Evolutionary conservation across 805 yeast species (phyloP), one percentile per base, ranked within the genome.

Genomic region (Ogataea corticis): DNA sequence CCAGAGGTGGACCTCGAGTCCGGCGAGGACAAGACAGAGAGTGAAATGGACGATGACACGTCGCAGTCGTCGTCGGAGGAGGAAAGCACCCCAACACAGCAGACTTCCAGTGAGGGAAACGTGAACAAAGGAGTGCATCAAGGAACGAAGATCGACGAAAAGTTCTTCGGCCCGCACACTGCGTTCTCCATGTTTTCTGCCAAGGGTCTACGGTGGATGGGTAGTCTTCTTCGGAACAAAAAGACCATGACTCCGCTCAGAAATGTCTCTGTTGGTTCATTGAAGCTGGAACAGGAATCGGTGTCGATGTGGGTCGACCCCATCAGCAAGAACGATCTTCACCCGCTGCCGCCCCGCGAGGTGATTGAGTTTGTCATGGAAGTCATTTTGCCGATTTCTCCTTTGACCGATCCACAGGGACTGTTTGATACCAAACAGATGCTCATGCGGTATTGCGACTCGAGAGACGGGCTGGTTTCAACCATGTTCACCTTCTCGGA

Each of bases 121-220:
- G 25, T 21, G 19, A 28, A 37, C 15, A 16, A 25, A 17, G 40
- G 40, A 3, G 18, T 25, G 2, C 40, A 37, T 10, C 40, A 37
- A 13, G 32, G 32, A 15, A 37, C 32, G 25, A 27, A 37, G 11
- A 15, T 37, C 3, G 40, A 37, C 16, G 40, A 49, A 15, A 40
- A 52, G 4, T 64, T 52, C 42, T 51, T 57, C 41, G 60, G 56
- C 10, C 45, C 57, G 5, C 68, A 68, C 41, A 52, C 66, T 1
- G 55, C 69, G 1, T 59, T 74, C 41, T 70, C 77, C 1, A 48
- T 75, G n/a, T 64, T 75, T 37, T 68, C 76, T 5, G 53, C 62
- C 3, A 48, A 54, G 31, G 80, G 81, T 10, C 30, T 75, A 6
- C 54, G 56, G 32, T 72, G 79, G 77, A 50, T 76, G 9, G 55